Evolutionary conservation across 1,284 basidiomycete genomes (phyloP).

Genomic region (Sanghuangporus sanghuang): DNA sequence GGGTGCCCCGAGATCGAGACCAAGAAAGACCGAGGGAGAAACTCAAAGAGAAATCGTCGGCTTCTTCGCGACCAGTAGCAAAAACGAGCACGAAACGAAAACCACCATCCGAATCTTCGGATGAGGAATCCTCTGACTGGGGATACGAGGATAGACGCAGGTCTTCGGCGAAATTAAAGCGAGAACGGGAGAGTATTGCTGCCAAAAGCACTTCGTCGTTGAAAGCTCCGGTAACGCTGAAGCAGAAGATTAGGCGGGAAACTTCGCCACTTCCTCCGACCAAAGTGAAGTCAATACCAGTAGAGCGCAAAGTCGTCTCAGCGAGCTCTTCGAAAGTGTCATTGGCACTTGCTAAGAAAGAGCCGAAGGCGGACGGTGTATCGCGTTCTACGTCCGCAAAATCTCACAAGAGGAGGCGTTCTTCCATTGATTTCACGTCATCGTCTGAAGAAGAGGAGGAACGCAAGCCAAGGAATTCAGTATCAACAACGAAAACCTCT

Average conservation of each 20-base stretch:
- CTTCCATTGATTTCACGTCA: conserved; percentile 53
- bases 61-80: neutral
- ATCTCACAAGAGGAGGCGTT: conserved; percentile 32
- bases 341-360: neutral
- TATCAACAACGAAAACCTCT: conserved; percentile 18
- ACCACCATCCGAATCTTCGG: conserved; percentile 1
- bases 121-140: conserved; percentile 16
- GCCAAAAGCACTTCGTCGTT: conserved; percentile 24
- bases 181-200: conserved; percentile 15
- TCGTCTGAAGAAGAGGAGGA: conserved; percentile 51
- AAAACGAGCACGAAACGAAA: conserved; percentile 4
- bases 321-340: neutral
- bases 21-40: conserved; percentile 25
- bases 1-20: conserved; percentile 32
- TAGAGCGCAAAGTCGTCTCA: conserved; percentile 17
- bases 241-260: conserved; percentile 34
- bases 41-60: conserved; percentile 20
- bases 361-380: conserved; percentile 11
- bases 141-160: conserved; percentile 11
- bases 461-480: conserved; percentile 8
- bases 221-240: conserved; percentile 9
- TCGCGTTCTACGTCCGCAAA: conserved; percentile 19
- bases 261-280: conserved; percentile 25
- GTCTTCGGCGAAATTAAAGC: conserved; percentile 23
- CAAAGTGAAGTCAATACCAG: conserved; percentile 12